Conservation (phyloP, 768 basidiomycete genomes). For the Lyophyllum atratum region DNA sequence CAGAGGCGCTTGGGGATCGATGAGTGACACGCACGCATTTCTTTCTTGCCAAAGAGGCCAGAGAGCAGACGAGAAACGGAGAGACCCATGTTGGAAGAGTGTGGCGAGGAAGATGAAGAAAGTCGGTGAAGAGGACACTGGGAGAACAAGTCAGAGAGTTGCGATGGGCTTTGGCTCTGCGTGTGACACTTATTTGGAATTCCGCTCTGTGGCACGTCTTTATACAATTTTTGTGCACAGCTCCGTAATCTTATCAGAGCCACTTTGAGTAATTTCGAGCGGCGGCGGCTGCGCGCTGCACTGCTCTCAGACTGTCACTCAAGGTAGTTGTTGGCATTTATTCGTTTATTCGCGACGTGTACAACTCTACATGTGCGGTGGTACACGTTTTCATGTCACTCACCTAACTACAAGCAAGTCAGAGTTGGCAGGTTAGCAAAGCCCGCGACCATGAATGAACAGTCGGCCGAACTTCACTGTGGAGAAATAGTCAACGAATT, state of each 20-base stretch:
- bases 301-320: not conserved
- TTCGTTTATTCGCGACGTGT: slow-evolving; percentile 1
- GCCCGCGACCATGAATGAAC: not conserved
- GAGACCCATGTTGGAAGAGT: slow-evolving; percentile 68
- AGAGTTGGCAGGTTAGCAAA: not conserved
- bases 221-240: slow-evolving; percentile 11
- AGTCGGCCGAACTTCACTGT: not conserved
- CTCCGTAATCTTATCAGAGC: slow-evolving; percentile 2
- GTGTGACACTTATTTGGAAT: slow-evolving; percentile 49
- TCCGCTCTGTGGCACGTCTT: slow-evolving; percentile 37
- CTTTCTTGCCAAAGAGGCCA: slow-evolving; percentile 95
- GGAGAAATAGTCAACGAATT: not conserved
- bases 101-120: slow-evolving; percentile 33
- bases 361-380: not conserved
- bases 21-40: slow-evolving; percentile 84
- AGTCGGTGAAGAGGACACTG: slow-evolving; percentile 27
- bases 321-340: not conserved
- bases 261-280: not conserved
- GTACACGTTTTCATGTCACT: not conserved
- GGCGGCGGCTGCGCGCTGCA: not conserved
- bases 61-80: slow-evolving; percentile 74
- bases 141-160: slow-evolving; percentile 18
- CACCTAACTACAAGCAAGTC: not conserved
- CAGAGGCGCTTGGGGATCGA: slow-evolving; percentile 27
- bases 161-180: slow-evolving; percentile 32